Conservation (phyloP, 108 stramenopile species). For the Cyclotella cryptica region DNA sequence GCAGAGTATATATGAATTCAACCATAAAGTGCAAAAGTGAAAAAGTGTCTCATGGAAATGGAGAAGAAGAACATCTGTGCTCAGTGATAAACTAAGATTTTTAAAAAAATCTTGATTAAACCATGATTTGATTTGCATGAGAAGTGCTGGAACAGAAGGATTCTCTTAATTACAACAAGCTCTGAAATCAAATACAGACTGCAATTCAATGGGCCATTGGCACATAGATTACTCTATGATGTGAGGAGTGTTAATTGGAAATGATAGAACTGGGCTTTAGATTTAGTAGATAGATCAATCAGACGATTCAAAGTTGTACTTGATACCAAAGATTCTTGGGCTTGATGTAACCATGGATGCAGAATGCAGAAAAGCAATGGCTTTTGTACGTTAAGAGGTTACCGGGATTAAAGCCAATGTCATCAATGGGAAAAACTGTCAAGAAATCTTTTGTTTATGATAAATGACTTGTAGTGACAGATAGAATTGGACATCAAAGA, state of each 20-base stretch:
- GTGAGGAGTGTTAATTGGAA: not conserved
- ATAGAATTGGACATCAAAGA: conserved; percentile 18
- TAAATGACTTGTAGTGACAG: conserved; percentile 34
- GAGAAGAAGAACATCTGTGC: too few species aligned
- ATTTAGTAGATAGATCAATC: not conserved
- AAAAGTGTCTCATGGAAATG: too few species aligned
- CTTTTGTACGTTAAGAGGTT: conserved; percentile 85
- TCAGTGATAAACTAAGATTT: too few species aligned
- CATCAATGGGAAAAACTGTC: conserved; percentile 29
- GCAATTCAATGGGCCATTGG: conserved; percentile 31
- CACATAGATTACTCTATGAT: conserved; percentile 20
- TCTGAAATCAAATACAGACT: conserved; percentile 26
- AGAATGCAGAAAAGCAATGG: conserved; percentile 55
- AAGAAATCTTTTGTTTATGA: conserved; percentile 41
- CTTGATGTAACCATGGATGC: conserved; percentile 76
- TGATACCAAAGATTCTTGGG: conserved; percentile 79
- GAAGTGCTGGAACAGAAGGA: conserved; percentile 33
- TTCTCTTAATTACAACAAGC: conserved; percentile 18
- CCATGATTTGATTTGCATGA: conserved; percentile 55
- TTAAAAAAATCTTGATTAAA: too few species aligned
- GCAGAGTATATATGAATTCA: too few species aligned
- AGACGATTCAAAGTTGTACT: not conserved
- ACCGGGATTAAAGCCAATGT: conserved; percentile 55
- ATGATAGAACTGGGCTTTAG: not conserved
- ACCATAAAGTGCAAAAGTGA: too few species aligned